Base-by-base conservation (phyloP, 495 filamentous ascomycete genomes). In the Xylaria curta region DNA sequence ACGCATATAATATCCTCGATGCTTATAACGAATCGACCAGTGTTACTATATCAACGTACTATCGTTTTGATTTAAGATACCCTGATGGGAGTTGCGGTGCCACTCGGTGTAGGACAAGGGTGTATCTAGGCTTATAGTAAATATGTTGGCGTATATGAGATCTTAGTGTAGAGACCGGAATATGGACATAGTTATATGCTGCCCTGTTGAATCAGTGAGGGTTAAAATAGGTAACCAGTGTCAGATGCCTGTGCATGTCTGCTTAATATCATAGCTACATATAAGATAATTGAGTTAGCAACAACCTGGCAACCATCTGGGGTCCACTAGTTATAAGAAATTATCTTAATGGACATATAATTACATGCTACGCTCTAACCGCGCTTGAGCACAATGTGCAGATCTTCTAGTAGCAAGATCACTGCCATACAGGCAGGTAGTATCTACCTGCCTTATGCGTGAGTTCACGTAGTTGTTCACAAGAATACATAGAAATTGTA, bases 401-500 rank as follows among this genome's bases (percentile, higher is more conserved):
- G 31, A 60, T 38, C 58, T 60, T 6, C 54, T 24, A 21, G 21
- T 13, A 28, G 26, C 26, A 56, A 53, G 3, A 9, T 26, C n/a
- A 12, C 49, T n/a, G n/a, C n/a, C n/a, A n/a, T n/a, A n/a, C n/a
- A n/a, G n/a, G n/a, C n/a, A n/a, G n/a, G n/a, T n/a, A n/a, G n/a
- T n/a, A n/a, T n/a, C n/a, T n/a, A n/a, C n/a, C n/a, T n/a, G n/a
- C n/a, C n/a, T n/a, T n/a, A n/a, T n/a, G n/a, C 17, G 6, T 36
- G 44, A 49, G 53, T 68, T 68, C 44, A 67, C 46, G 58, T 33
- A 21, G 28, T 21, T 24, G 36, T 63, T 74, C 75, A 75, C 66
- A 54, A 58, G 12, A 47, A 24, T 46, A 49, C 71, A 71, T 58
- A 71, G 61, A 66, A 56, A 51, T 71, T 73, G 67, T 69, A 75